Conservation (phyloP, 495 filamentous ascomycete species). For the Aspergillus nanangensis region DNA sequence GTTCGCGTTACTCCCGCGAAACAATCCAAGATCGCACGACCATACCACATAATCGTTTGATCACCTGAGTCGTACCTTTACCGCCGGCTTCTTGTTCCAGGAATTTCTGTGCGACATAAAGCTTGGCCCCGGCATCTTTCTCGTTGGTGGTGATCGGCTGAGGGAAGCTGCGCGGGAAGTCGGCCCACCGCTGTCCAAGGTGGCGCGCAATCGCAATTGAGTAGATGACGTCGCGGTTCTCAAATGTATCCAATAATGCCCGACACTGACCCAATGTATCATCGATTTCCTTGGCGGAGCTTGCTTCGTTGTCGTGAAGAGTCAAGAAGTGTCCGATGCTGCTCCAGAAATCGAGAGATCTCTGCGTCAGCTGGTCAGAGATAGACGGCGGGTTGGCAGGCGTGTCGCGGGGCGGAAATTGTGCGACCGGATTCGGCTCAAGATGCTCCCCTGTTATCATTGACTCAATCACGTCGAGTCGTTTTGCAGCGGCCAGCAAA, state of each 20-base stretch:
- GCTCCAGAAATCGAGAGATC: constrained; percentile 78
- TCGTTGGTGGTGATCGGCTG: constrained; percentile 61
- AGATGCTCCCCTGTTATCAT: constrained; percentile 67
- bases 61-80: constrained; percentile 74
- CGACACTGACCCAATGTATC: constrained; percentile 58
- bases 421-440: constrained; percentile 51
- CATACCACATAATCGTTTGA: constrained; percentile 72
- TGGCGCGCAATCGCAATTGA: constrained; percentile 78
- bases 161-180: constrained; percentile 54
- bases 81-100: constrained; percentile 67
- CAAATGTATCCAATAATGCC: constrained; percentile 65
- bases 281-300: constrained; percentile 56
- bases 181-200: constrained; percentile 62
- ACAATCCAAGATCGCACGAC: constrained; percentile 55
- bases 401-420: constrained; percentile 35
- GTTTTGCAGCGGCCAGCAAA: constrained; percentile 56
- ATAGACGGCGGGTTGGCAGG: constrained; percentile 35
- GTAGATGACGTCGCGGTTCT: constrained; percentile 91
- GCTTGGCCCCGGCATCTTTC: constrained; percentile 64
- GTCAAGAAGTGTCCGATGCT: constrained; percentile 68
- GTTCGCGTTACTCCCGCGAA: constrained; percentile 29
- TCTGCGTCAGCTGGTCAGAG: constrained; percentile 49
- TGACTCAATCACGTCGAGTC: constrained; percentile 69
- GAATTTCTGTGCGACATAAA: constrained; percentile 78
- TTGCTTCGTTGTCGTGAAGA: constrained; percentile 56